phyloP scores from a whole-genome alignment of 768 basidiomycete genomes.

The Podaxis sp. region DNA sequence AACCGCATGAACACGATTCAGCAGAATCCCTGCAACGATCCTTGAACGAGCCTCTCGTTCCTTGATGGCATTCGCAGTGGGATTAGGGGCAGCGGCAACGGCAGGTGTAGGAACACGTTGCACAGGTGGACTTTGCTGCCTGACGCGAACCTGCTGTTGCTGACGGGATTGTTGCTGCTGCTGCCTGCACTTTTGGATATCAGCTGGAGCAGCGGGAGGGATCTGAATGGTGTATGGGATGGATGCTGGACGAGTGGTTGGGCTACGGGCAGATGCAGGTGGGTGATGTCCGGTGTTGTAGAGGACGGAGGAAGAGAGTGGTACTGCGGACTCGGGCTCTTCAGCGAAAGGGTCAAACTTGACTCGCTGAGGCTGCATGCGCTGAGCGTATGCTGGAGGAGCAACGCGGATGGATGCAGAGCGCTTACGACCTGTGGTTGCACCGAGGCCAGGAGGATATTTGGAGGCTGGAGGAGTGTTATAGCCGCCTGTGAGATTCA shows the following conservation, averaged over 20 bases:
- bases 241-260: background rate
- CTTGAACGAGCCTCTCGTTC: conserved; percentile 27
- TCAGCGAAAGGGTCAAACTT: conserved; percentile 38
- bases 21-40: conserved; percentile 57
- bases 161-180: conserved; percentile 4
- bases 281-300: conserved; percentile 1
- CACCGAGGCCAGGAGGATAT: conserved; percentile 9
- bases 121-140: conserved; percentile 5
- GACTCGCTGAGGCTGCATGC: conserved; percentile 17
- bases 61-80: conserved; percentile 28
- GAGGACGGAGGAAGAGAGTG: background rate
- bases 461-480: background rate
- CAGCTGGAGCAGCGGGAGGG: conserved; percentile 22
- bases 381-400: conserved; percentile 11
- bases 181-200: conserved; percentile 20
- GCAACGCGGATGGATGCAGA: conserved; percentile 25
- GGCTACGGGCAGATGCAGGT: background rate
- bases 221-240: conserved; percentile 27
- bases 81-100: conserved; percentile 2
- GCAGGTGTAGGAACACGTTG: conserved; percentile 7
- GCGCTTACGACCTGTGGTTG: conserved; percentile 6
- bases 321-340: conserved; percentile 20
- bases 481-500: conserved; percentile 21
- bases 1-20: conserved; percentile 49
- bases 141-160: conserved; percentile 1